Percentiles rank a stretch among this genome's conserved stretches.
These are phyloP conservation scores for Serendipita sp. DNA, from an alignment of 768 basidiomycete species.

Conservation along the genomic window DNA sequence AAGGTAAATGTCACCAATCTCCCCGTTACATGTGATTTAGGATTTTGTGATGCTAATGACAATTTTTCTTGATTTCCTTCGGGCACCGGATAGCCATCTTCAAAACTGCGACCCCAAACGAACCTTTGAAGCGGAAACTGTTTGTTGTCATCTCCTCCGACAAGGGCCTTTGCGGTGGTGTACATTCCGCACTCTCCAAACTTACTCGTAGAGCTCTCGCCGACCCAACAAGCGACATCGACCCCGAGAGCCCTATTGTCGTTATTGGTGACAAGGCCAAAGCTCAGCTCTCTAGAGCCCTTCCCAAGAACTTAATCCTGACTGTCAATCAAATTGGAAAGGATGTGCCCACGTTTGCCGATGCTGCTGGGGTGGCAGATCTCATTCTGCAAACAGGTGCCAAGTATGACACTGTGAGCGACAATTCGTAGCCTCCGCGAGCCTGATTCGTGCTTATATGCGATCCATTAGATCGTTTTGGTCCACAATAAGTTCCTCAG, in stretches of 20 bases:
- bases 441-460: not conserved
- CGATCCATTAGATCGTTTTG: slow-evolving; percentile 28
- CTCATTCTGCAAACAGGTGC: slow-evolving; percentile 71
- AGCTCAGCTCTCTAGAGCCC: slow-evolving; percentile 60
- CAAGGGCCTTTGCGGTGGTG: slow-evolving; percentile 98
- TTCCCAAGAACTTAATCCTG: slow-evolving; percentile 51
- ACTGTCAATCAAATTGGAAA: slow-evolving; percentile 97
- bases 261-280: slow-evolving; percentile 97
- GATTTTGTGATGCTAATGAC: not conserved
- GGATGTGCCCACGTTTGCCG: slow-evolving; percentile 92
- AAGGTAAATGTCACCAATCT: slow-evolving; percentile 37
- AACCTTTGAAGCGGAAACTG: slow-evolving; percentile 55
- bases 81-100: slow-evolving; percentile 56
- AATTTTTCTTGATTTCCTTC: not conserved
- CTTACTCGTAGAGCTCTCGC: slow-evolving; percentile 58
- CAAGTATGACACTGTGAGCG: slow-evolving; percentile 59
- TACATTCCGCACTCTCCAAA: slow-evolving; percentile 93
- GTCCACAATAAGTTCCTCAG: slow-evolving; percentile 79
- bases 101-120: slow-evolving; percentile 38
- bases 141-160: slow-evolving; percentile 93
- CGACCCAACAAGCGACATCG: slow-evolving; percentile 36
- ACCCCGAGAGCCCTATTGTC: slow-evolving; percentile 53
- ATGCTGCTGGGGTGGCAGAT: slow-evolving; percentile 88
- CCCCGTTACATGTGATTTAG: not conserved
- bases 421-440: not conserved